phyloP scores from a whole-genome alignment of 2,329 filamentous ascomycete species.

The Neofusicoccum cordaticola region DNA sequence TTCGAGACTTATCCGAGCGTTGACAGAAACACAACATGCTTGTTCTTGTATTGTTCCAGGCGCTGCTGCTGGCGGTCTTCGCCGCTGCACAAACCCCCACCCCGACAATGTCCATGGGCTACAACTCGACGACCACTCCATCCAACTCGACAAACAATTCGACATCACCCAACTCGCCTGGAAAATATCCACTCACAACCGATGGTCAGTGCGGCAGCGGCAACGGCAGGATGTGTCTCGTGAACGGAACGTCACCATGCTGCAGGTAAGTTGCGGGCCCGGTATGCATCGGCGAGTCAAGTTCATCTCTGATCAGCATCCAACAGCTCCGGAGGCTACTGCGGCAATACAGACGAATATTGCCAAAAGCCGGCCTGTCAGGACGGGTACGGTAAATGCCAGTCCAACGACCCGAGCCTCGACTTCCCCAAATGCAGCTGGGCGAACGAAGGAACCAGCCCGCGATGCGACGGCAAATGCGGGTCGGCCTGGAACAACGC shows the following conservation, averaged over 20 bases:
- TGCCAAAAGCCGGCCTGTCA: background rate
- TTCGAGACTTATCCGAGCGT: too few species aligned
- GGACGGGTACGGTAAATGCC: background rate
- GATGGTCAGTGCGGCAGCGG: background rate
- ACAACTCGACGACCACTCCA: background rate
- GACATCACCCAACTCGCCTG: background rate
- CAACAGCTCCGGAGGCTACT: background rate
- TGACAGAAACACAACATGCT: too few species aligned
- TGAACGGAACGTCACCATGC: background rate
- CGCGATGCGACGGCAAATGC: slow-evolving; percentile 1
- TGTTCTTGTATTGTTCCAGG: too few species aligned
- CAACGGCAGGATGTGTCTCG: background rate
- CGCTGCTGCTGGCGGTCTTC: too few species aligned
- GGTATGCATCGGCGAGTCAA: background rate
- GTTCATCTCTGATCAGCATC: background rate
- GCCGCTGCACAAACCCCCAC: too few species aligned
- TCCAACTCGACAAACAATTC: background rate
- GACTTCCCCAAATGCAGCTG: background rate
- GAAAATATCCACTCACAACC: background rate
- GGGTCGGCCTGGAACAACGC: background rate
- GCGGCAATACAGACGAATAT: background rate
- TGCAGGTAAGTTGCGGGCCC: background rate
- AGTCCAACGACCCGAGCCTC: background rate
- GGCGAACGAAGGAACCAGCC: background rate
- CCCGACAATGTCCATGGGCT: too few species aligned